Conservation (phyloP, 768 basidiomycete species). For the Erythrobasidium yunnanense region DNA sequence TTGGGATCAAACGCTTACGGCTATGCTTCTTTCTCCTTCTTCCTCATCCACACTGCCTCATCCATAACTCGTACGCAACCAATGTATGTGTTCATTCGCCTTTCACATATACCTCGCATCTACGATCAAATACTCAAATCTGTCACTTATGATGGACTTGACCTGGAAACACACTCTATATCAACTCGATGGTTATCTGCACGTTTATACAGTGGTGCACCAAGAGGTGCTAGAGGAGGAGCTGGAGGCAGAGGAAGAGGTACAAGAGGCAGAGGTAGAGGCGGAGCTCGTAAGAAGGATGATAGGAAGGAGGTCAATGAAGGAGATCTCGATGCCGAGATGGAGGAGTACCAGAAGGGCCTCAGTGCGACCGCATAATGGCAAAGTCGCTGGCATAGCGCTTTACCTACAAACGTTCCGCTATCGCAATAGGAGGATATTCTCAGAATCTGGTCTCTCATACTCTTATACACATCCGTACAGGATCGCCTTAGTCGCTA, state of each 20-base stretch:
- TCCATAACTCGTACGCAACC: too few relatives aligned
- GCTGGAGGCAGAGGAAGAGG: not conserved
- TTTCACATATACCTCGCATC: too few relatives aligned
- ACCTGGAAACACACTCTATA: not conserved
- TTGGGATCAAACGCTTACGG: not conserved
- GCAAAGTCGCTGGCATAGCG: not conserved
- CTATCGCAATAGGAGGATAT: too few relatives aligned
- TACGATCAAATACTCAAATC: too few relatives aligned
- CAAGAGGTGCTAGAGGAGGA: not conserved
- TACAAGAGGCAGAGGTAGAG: conserved; percentile 1
- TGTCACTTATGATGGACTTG: too few relatives aligned
- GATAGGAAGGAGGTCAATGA: not conserved
- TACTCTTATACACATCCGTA: too few relatives aligned
- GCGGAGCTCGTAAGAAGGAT: conserved; percentile 11
- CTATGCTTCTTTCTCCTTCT: not conserved
- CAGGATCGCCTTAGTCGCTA: too few relatives aligned
- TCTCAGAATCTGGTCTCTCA: too few relatives aligned
- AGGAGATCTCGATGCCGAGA: conserved; percentile 16
- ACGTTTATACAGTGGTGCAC: not conserved
- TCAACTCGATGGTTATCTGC: too few relatives aligned
- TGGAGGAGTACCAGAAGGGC: conserved; percentile 26
- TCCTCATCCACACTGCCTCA: too few relatives aligned
- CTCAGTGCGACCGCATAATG: not conserved
- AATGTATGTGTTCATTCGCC: too few relatives aligned
- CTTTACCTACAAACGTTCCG: too few relatives aligned